A percentile compares a stretch with the other conserved stretches of the same genome.
Conservation (phyloP, 2,329 filamentous ascomycete genomes). For the Camillea tinctor region DNA sequence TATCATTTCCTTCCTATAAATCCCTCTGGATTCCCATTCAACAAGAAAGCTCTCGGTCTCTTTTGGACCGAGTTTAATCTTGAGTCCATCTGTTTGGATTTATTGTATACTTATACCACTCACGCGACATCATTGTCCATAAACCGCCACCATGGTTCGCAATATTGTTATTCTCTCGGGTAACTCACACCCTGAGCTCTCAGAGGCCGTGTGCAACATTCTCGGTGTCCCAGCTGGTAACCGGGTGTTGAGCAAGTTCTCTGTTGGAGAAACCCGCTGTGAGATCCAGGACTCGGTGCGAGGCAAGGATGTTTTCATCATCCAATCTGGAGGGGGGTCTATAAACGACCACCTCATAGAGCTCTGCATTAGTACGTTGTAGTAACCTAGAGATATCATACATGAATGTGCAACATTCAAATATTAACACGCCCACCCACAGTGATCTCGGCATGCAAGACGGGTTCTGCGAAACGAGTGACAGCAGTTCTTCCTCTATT, state of each 20-base stretch:
- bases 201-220: constrained; percentile 82
- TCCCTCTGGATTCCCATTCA: background rate
- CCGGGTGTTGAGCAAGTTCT: constrained; percentile 86
- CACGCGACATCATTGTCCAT: background rate
- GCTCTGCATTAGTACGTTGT: constrained; percentile 72
- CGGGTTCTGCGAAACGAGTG: constrained; percentile 86
- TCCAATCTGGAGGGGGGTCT: constrained; percentile 87
- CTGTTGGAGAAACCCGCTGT: constrained; percentile 89
- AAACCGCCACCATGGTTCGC: constrained; percentile 68
- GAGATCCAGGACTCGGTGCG: constrained; percentile 96
- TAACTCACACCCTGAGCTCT: constrained; percentile 85
- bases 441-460: constrained; percentile 94
- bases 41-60: background rate
- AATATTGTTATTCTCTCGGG: constrained; percentile 94
- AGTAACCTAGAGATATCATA: background rate
- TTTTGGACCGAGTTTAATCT: background rate
- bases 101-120: background rate
- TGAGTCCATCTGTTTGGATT: background rate
- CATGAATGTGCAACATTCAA: background rate
- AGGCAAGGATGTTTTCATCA: constrained; percentile 98
- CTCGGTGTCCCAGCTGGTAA: constrained; percentile 84
- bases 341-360: constrained; percentile 98
- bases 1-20: background rate
- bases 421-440: constrained; percentile 18
- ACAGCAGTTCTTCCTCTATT: constrained; percentile 94